Conservation (phyloP, 495 filamentous ascomycete genomes). For the Neurospora cerealis region DNA sequence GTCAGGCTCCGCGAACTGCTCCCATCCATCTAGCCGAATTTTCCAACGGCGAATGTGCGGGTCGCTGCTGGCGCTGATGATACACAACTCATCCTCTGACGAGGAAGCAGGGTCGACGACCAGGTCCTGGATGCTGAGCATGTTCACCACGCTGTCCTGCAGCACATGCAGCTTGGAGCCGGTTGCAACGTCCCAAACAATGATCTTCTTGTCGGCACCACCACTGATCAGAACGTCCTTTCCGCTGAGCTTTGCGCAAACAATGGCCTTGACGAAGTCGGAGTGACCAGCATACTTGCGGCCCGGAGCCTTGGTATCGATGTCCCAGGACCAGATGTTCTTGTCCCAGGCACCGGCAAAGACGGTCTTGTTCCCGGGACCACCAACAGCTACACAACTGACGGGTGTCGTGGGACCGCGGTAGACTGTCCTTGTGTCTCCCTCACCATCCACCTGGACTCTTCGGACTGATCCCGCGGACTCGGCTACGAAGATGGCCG, state of each 20-base stretch:
- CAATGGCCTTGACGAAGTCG: conserved; percentile 82
- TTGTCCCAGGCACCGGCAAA: conserved; percentile 95
- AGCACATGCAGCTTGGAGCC: conserved; percentile 61
- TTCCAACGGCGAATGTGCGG: conserved; percentile 72
- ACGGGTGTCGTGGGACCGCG: conserved; percentile 71
- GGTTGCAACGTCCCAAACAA: conserved; percentile 66
- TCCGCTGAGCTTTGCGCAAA: conserved; percentile 42
- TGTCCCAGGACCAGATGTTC: conserved; percentile 72
- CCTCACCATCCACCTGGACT: conserved; percentile 54
- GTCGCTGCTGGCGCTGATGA: conserved; percentile 77
- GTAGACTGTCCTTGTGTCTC: conserved; percentile 39
- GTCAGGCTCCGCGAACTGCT: conserved; percentile 32
- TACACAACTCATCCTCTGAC: conserved; percentile 35
- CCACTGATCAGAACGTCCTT: conserved; percentile 71
- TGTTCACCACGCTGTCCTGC: conserved; percentile 54
- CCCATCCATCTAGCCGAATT: conserved; percentile 34
- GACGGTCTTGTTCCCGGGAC: conserved; percentile 41
- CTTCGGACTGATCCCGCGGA: conserved; percentile 67
- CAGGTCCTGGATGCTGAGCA: conserved; percentile 66
- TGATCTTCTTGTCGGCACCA: conserved; percentile 74
- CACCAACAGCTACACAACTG: conserved; percentile 63
- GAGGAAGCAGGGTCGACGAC: conserved; percentile 54
- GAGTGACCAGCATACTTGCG: conserved; percentile 65
- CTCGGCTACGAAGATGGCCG: conserved; percentile 67
- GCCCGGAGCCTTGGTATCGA: conserved; percentile 38